These are phyloP conservation scores for Raffaelea ambrosiae DNA, from an alignment of 2,329 filamentous ascomycete genomes.

Conservation along the genomic window DNA sequence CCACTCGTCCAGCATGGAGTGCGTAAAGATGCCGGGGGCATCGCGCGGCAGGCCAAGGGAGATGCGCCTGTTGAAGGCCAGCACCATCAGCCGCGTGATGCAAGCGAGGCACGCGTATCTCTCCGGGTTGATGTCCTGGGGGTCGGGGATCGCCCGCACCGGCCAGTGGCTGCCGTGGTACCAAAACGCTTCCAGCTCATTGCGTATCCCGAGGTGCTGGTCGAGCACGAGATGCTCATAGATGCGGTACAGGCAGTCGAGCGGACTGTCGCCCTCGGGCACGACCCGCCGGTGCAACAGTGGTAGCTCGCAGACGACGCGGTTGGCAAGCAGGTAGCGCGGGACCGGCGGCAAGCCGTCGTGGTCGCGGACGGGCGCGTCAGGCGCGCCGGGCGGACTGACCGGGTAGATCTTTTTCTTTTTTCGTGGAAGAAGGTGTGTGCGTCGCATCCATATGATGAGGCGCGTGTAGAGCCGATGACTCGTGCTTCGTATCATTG, in stretches of 20 bases:
- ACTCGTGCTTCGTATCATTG: no score
- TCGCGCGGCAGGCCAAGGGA: constrained; percentile 3
- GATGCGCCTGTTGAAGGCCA: constrained; percentile 5
- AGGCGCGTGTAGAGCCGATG: no score
- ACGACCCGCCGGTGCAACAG: background rate
- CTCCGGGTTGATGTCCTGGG: background rate
- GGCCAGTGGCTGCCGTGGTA: constrained; percentile 2
- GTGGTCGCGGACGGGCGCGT: background rate
- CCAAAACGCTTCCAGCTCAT: constrained; percentile 6
- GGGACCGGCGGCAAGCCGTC: background rate
- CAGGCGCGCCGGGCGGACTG: background rate
- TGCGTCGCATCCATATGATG: no score
- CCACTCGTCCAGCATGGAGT: constrained; percentile 2
- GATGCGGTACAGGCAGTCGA: constrained; percentile 18
- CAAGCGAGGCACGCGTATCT: constrained; percentile 1
- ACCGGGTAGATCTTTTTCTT: no score
- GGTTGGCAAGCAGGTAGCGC: background rate
- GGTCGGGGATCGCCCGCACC: constrained; percentile 2
- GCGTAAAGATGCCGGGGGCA: constrained; percentile 3
- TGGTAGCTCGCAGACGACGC: background rate
- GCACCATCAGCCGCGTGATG: background rate
- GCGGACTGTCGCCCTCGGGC: background rate
- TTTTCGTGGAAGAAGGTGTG: no score
- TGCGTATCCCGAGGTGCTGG: constrained; percentile 4
- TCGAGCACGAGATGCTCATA: constrained; percentile 6